A percentile compares a stretch with the other conserved stretches of the same genome.
These are phyloP conservation scores for Solanum medicagineum DNA, from an alignment of 257 asterid genomes.

Conservation along the genomic window DNA sequence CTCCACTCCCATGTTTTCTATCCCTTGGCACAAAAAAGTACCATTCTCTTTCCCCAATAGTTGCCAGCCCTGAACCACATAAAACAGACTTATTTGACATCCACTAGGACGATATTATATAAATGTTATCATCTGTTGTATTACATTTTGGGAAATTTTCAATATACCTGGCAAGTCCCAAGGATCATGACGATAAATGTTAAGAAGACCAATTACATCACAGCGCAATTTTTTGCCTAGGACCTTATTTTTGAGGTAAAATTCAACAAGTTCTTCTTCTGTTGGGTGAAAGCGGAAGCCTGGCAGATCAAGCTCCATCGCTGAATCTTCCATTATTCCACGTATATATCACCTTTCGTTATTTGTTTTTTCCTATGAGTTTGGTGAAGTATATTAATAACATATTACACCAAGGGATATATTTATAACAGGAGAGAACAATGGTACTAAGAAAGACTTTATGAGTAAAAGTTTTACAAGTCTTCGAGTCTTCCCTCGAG, in stretches of 20 bases:
- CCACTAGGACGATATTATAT: not conserved
- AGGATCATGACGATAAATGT: conserved; percentile 55
- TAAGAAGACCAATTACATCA: conserved; percentile 45
- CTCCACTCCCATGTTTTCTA: conserved; percentile 53
- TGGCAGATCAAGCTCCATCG: conserved; percentile 9
- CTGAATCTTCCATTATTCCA: conserved; percentile 7
- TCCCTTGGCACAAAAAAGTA: conserved; percentile 57
- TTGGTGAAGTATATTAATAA: not conserved
- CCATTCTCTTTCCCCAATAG: conserved; percentile 77
- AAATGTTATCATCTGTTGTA: not conserved
- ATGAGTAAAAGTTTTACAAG: not conserved
- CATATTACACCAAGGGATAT: not conserved
- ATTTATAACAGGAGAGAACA: not conserved
- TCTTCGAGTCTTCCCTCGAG: not conserved
- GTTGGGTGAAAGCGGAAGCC: conserved; percentile 33
- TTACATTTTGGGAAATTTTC: not conserved
- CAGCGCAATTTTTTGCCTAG: conserved; percentile 18
- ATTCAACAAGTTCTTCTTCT: conserved; percentile 23
- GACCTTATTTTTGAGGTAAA: conserved; percentile 18
- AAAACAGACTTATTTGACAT: not conserved
- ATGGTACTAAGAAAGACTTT: not conserved
- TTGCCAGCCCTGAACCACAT: conserved; percentile 34
- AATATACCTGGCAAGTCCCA: conserved; percentile 52
- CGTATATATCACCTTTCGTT: not conserved
- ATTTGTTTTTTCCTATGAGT: not conserved